Evolutionary conservation across 164 flowering plant genomes (phyloP), one percentile per base, ranked within the genome.

Genomic region (Nymphaea thermarum): DNA sequence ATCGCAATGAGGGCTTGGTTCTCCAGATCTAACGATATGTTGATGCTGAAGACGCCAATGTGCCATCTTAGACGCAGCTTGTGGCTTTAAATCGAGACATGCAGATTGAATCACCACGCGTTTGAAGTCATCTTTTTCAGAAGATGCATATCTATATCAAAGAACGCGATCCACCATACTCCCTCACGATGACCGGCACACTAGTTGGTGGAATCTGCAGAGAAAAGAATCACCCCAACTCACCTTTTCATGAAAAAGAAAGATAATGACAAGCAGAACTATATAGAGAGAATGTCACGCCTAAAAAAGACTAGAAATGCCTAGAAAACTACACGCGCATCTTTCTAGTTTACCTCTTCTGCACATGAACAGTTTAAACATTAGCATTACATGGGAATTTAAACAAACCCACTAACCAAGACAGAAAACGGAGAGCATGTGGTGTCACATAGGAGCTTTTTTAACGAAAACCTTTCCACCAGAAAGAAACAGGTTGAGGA

Each of bases 191-290:
- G 55, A 85, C 95, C 2, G 97, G 91, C 57, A 91, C 91, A 43
- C 97, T 91, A 41, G 97, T 89, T 0, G 97, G 90, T 4, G 97
- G 97, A 17, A 91, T 80, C 97, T 91, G 77, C 66, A 71, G 66
- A 5, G 61, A 70, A 65, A 16, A 64, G 12, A 63, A 11, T 44
- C 43, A 8, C 17, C 14, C n/a, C 4, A 43, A 12, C 6, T 44
- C n/a, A 55, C 61, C 36, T 43, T 12, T 42, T 41, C 4, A 69
- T 25, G 43, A n/a, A 8, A 5, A 47, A 62, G 18, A 3, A 43
- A 63, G 55, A 15, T 6, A 41, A 69, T 63, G 5, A 62, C 63
- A 65, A 44, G 17, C 25, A 6, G 60, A n/a, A 53, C 25, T 43
- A 14, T 17, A 5, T 4, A 47, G 7, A 59, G 10, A 6, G 2